Evolutionary conservation across 352 stramenopile species (phyloP).

Genomic region (Pythium volutum): DNA sequence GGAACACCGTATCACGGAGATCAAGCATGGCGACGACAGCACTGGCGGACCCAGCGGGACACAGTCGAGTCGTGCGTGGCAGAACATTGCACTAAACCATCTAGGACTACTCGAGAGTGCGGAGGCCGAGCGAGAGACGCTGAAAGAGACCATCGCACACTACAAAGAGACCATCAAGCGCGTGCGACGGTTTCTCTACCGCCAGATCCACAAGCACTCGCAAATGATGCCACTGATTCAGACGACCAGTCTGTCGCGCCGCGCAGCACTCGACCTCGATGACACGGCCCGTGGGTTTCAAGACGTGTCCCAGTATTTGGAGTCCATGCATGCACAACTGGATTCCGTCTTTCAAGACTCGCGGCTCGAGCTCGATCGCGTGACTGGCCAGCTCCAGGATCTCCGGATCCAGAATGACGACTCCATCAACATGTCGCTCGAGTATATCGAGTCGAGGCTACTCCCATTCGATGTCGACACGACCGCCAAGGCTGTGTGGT

Average conservation of each 20-base stretch:
- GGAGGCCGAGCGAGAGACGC: background rate
- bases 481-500: background rate
- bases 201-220: no score
- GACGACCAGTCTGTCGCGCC: no score
- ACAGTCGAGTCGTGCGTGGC: no score
- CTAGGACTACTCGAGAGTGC: background rate
- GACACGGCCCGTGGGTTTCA: no score
- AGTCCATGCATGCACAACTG: slow-evolving; percentile 11
- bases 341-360: slow-evolving; percentile 2
- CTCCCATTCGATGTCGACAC: slow-evolving; percentile 10
- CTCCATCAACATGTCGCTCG: background rate
- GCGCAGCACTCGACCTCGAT: no score
- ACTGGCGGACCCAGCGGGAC: no score
- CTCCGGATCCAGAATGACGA: background rate
- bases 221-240: no score
- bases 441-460: slow-evolving; percentile 3
- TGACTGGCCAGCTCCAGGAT: background rate
- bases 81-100: background rate
- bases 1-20: background rate
- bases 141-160: background rate
- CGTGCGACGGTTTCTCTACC: background rate
- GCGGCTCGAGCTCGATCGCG: background rate
- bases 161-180: background rate
- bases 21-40: slow-evolving; percentile 3
- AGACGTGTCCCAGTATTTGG: background rate